Conservation (phyloP, 2,329 filamentous ascomycete genomes). For the Rhinocladiella similis region DNA sequence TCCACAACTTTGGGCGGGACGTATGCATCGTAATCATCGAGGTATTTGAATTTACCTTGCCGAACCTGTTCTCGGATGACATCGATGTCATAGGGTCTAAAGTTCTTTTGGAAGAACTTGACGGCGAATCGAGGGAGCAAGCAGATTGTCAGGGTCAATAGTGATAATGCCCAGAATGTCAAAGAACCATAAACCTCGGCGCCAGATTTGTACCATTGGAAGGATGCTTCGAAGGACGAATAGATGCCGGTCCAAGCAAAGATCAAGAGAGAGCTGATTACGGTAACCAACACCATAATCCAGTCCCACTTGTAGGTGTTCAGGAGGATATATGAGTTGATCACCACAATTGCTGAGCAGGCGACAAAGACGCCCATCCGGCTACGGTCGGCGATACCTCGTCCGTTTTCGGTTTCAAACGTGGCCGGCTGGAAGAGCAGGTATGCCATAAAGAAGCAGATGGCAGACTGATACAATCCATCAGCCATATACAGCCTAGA, state of each 20-base stretch:
- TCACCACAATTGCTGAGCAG: slow-evolving; percentile 78
- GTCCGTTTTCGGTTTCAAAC: slow-evolving; percentile 70
- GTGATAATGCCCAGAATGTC: slow-evolving; percentile 82
- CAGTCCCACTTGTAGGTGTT: slow-evolving; percentile 99
- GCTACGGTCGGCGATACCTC: slow-evolving; percentile 74
- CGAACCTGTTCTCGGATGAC: slow-evolving; percentile 91
- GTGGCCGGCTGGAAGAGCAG: slow-evolving; percentile 70
- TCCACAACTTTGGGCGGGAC: slow-evolving; percentile 49
- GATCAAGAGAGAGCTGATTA: slow-evolving; percentile 79
- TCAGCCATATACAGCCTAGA: slow-evolving; percentile 87
- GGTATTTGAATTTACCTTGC: slow-evolving; percentile 76
- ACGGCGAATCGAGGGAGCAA: slow-evolving; percentile 82
- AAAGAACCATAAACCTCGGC: slow-evolving; percentile 76
- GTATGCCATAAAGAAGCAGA: slow-evolving; percentile 92
- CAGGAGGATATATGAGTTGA: slow-evolving; percentile 92
- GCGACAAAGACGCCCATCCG: slow-evolving; percentile 87
- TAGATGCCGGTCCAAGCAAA: slow-evolving; percentile 97
- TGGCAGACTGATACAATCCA: slow-evolving; percentile 89
- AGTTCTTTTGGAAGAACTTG: slow-evolving; percentile 91
- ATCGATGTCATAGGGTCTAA: slow-evolving; percentile 88
- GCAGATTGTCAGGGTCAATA: slow-evolving; percentile 78
- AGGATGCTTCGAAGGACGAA: slow-evolving; percentile 59
- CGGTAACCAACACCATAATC: slow-evolving; percentile 82
- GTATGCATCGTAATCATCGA: slow-evolving; percentile 58
- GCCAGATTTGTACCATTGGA: slow-evolving; percentile 73